A percentile compares a stretch with the other conserved stretches of the same genome.
phyloP scores from a whole-genome alignment of 306 rosid species.

The Parietaria judaica region DNA sequence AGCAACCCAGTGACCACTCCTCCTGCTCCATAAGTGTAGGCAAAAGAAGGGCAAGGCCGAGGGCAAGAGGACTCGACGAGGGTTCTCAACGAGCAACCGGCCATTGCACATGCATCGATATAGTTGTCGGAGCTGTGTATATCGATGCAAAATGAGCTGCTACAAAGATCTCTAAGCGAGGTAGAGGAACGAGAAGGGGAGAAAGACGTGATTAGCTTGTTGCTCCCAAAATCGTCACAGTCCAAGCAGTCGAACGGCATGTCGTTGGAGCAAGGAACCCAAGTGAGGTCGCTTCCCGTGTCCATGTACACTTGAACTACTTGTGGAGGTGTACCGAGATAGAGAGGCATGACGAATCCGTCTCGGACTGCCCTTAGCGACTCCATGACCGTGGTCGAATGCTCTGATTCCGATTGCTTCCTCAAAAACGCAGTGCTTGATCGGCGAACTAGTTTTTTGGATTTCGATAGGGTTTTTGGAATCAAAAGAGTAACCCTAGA shows the following conservation, averaged over 20 bases:
- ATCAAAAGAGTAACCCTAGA: conserved; percentile 24
- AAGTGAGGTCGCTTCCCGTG: conserved; percentile 52
- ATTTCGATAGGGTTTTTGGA: conserved; percentile 11
- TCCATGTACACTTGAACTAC: conserved; percentile 44
- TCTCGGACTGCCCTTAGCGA: conserved; percentile 42
- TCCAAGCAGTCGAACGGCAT: conserved; percentile 38
- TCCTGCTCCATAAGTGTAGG: conserved; percentile 43
- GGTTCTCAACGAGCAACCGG: conserved; percentile 34
- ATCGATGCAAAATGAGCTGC: conserved; percentile 30
- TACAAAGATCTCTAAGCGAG: conserved; percentile 35
- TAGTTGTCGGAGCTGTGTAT: conserved; percentile 45
- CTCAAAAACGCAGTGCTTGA: conserved; percentile 5
- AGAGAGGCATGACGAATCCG: conserved; percentile 39
- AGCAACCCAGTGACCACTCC: conserved; percentile 33
- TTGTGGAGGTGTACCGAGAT: conserved; percentile 45
- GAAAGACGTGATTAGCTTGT: conserved; percentile 19
- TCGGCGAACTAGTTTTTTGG: background rate
- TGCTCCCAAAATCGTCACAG: conserved; percentile 31
- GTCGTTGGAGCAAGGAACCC: conserved; percentile 51
- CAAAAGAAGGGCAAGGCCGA: conserved; percentile 48
- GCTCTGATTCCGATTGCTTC: conserved; percentile 8
- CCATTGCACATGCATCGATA: conserved; percentile 39
- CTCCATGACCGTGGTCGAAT: conserved; percentile 23
- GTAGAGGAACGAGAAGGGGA: conserved; percentile 41
- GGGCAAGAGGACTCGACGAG: conserved; percentile 33